phyloP scores from a whole-genome alignment of 768 basidiomycete genomes.

The Auricularia sp. region DNA sequence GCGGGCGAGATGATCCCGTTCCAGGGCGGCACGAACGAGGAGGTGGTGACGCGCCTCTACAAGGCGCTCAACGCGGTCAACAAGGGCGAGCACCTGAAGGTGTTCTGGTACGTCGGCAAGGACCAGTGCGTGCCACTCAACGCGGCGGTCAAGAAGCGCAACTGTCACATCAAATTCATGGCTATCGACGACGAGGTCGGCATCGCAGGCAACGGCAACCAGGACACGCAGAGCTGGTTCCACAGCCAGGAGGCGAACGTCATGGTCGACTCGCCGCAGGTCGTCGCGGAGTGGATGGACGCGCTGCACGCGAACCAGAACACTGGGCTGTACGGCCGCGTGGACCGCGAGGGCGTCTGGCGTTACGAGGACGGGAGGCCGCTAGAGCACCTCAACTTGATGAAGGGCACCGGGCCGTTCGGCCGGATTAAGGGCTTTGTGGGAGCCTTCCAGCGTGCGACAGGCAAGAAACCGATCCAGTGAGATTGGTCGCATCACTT shows the following conservation, averaged over 20 bases:
- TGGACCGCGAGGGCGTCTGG: constrained; percentile 48
- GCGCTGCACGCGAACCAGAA: constrained; percentile 45
- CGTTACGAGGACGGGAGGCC: constrained; percentile 34
- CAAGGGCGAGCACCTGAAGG: constrained; percentile 32
- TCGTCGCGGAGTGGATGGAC: constrained; percentile 48
- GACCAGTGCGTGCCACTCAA: constrained; percentile 58
- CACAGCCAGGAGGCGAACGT: constrained; percentile 65
- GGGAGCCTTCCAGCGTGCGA: background rate
- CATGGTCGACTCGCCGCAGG: constrained; percentile 45
- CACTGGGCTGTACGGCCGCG: constrained; percentile 40
- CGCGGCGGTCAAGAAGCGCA: constrained; percentile 56
- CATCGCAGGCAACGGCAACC: constrained; percentile 64
- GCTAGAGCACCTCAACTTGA: background rate
- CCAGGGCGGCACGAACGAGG: constrained; percentile 66
- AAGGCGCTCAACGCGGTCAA: constrained; percentile 35
- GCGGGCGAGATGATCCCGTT: constrained; percentile 54
- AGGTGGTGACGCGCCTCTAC: constrained; percentile 53
- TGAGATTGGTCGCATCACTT: too few species aligned
- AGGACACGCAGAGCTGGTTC: constrained; percentile 63
- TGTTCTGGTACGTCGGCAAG: constrained; percentile 55
- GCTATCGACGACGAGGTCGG: constrained; percentile 54
- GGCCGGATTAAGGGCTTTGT: background rate
- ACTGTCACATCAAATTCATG: constrained; percentile 57
- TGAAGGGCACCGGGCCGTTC: background rate
- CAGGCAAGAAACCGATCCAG: background rate